Conservation (phyloP, 2,329 filamentous ascomycete genomes). For the Penicillium sp. region DNA sequence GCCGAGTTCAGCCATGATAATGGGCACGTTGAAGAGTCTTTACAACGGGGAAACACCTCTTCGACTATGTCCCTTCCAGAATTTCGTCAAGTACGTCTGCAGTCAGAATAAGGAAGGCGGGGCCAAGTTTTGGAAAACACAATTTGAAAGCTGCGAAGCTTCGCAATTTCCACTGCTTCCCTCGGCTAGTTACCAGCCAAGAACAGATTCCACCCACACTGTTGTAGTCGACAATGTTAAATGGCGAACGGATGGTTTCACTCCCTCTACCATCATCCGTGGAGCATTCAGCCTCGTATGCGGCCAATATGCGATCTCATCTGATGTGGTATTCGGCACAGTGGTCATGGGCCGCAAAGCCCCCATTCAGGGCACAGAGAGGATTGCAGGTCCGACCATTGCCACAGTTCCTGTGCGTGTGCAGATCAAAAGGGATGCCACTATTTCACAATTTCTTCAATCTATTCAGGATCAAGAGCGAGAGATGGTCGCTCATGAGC, state of each 20-base stretch:
- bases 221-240: neutral
- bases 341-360: neutral
- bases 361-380: neutral
- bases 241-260: neutral
- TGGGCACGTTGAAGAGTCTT: neutral
- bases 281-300: neutral
- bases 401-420: neutral
- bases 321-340: neutral
- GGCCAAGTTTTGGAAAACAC: neutral
- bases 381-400: neutral
- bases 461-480: neutral
- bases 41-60: neutral
- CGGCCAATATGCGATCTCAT: neutral
- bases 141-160: neutral
- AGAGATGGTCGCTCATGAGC: neutral
- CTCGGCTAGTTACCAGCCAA: neutral
- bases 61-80: neutral
- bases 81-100: neutral
- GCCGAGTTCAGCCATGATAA: neutral
- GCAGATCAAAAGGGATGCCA: neutral
- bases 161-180: neutral
- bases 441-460: neutral
- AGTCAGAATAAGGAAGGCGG: neutral
- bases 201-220: neutral
- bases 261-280: neutral